These are phyloP conservation scores for Spirogloea muscicola DNA, from an alignment of 139 green algal genomes.

Conservation along the genomic window DNA sequence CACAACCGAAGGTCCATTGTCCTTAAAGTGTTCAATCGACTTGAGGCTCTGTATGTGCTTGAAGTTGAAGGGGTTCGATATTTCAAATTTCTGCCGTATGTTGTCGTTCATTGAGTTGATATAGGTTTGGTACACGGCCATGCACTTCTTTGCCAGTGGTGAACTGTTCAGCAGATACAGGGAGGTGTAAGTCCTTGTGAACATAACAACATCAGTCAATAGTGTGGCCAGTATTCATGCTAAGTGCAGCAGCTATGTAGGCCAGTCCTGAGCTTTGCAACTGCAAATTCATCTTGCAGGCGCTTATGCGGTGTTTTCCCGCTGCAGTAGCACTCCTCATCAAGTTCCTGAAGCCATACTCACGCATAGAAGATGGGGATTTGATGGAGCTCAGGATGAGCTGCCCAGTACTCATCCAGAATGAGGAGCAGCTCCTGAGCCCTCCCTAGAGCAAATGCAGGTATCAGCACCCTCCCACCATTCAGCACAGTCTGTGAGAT, in stretches of 20 bases:
- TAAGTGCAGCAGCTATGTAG: no score
- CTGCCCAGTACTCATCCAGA: slow-evolving; percentile 90
- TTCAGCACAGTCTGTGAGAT: slow-evolving; percentile 64
- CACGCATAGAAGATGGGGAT: slow-evolving; percentile 92
- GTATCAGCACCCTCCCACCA: slow-evolving; percentile 86
- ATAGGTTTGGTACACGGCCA: slow-evolving; percentile 74
- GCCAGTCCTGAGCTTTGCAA: no score
- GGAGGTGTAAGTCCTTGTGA: no score
- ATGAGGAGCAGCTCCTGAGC: slow-evolving; percentile 91
- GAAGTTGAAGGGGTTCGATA: slow-evolving; percentile 95
- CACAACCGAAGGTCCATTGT: slow-evolving; percentile 88
- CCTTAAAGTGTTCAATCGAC: slow-evolving; percentile 64
- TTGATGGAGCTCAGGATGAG: slow-evolving; percentile 72
- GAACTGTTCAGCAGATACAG: no score
- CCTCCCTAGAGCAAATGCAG: slow-evolving; percentile 89
- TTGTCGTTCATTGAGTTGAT: slow-evolving; percentile 96
- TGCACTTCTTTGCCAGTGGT: slow-evolving; percentile 49
- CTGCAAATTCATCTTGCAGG: no score
- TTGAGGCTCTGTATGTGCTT: slow-evolving; percentile 80
- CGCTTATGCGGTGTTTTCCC: no score
- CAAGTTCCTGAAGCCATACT: no score
- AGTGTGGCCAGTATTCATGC: no score
- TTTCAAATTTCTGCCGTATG: slow-evolving; percentile 78
- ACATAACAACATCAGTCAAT: no score
- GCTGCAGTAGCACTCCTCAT: no score